A percentile compares a stretch with the other conserved stretches of the same genome.
These are phyloP conservation scores for Mariannaea sp. DNA, from an alignment of 2,329 filamentous ascomycete species.

Conservation along the genomic window DNA sequence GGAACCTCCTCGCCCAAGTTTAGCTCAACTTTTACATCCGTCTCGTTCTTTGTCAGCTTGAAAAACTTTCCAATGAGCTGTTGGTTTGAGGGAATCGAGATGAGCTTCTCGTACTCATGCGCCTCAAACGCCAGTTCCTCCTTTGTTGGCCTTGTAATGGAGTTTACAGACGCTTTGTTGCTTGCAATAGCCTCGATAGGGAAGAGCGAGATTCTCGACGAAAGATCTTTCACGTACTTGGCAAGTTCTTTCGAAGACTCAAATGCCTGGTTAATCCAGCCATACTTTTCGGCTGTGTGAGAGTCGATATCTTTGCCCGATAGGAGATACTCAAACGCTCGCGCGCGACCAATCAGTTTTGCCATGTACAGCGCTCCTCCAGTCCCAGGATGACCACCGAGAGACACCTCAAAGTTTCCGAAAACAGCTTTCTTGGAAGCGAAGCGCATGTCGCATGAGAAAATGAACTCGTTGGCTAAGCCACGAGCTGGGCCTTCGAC, in stretches of 20 bases:
- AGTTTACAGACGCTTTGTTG: too few relatives aligned
- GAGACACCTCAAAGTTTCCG: conserved; percentile 4
- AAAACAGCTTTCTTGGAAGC: neutral
- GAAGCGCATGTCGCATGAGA: conserved; percentile 7
- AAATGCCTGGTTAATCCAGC: conserved; percentile 11
- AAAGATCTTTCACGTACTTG: neutral
- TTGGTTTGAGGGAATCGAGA: neutral
- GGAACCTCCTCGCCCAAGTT: neutral
- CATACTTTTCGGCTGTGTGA: neutral
- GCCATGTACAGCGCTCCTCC: conserved; percentile 3
- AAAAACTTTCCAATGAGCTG: neutral
- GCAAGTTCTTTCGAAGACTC: neutral
- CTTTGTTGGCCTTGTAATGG: neutral
- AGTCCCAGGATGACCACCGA: neutral
- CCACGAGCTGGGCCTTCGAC: conserved; percentile 8
- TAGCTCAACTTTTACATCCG: neutral
- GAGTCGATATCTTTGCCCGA: neutral
- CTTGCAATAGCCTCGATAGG: neutral
- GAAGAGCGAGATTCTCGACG: neutral
- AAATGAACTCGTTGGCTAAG: conserved; percentile 4
- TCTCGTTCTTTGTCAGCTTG: neutral
- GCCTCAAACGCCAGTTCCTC: neutral
- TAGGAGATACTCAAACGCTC: conserved; percentile 4
- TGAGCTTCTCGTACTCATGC: neutral
- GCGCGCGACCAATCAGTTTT: neutral